Evolutionary conservation across 1,284 basidiomycete species (phyloP), one percentile per base, ranked within the genome.

Genomic region (Xerocomus subilludens): DNA sequence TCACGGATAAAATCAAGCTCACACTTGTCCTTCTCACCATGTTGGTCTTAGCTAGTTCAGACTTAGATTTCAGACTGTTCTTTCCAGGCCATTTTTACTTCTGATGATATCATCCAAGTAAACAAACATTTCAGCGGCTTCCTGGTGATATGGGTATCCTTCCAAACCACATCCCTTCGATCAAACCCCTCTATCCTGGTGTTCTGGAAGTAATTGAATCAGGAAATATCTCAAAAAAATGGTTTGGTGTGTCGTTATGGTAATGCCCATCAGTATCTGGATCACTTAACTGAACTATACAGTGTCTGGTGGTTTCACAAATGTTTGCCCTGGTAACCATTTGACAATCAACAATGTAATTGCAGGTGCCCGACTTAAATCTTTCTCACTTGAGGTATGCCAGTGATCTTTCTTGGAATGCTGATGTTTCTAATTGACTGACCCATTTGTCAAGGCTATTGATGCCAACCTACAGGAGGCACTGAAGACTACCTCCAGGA

Each of bases 301-400:
- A 99, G 98, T 96, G 70, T 98, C 98, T 73, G 94, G 96, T 77
- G 98, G 98, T 74, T 99, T 99, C 84, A 97, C 98, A 71, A 98
- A 95, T 74, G 96, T 99, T 67, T 98, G 99, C 87, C 96, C 96
- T 67, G 97, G 97, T 89, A 99, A 99, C 91, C 93, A 91, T 80
- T 89, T 99, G 74, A 98, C 98, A 60, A 94, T 99, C 85, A 42
- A 9, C 16, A 99, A 99, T 87, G 97, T 94, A 76, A 93, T 99
- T 70, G 98, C 99, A 89, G 98, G 95, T 76, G 98, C 97, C 81
- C 93, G 96, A 63, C 88, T 99, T 47, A 97, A 98, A 76, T 89
- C 93, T 70, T 99, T 98, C 86, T 97, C 96, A 6, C 79, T 89
- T 32, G 96, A 98, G 89, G 96, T 95, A 47, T 59, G 9, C 32